Conservation (phyloP, 1,284 basidiomycete species). For the Chalciporus sp. region DNA sequence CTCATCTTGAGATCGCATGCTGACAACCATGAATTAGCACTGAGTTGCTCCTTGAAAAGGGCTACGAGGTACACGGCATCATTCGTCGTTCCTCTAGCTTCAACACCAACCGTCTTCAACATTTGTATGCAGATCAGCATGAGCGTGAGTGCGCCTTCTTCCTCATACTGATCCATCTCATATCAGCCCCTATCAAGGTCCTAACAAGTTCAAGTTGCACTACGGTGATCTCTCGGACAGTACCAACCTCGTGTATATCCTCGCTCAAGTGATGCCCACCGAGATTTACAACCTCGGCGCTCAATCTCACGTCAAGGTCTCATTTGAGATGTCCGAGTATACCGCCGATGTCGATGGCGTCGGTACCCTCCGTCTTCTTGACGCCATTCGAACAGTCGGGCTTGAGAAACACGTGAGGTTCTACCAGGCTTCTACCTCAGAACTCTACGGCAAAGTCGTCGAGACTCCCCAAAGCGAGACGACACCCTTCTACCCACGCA, state of each 20-base stretch:
- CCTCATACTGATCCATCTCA: neutral
- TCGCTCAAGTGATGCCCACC: slow-evolving; percentile 87
- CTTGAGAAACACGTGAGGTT: slow-evolving; percentile 85
- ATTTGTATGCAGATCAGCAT: slow-evolving; percentile 86
- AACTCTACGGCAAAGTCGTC: slow-evolving; percentile 91
- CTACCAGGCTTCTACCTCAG: slow-evolving; percentile 93
- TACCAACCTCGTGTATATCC: slow-evolving; percentile 92
- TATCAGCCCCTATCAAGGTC: slow-evolving; percentile 45
- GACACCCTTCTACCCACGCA: slow-evolving; percentile 92
- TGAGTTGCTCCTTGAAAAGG: slow-evolving; percentile 82
- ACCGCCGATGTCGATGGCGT: slow-evolving; percentile 92
- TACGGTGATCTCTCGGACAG: slow-evolving; percentile 92
- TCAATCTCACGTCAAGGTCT: slow-evolving; percentile 96
- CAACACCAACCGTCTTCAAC: slow-evolving; percentile 89
- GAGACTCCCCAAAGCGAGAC: slow-evolving; percentile 90
- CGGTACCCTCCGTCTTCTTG: slow-evolving; percentile 88
- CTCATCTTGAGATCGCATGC: neutral
- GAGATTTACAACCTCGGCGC: slow-evolving; percentile 96
- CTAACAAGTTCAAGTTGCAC: slow-evolving; percentile 83
- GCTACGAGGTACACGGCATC: slow-evolving; percentile 91
- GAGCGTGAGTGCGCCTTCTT: slow-evolving; percentile 57
- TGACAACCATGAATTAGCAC: slow-evolving; percentile 50
- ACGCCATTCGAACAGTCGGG: slow-evolving; percentile 91
- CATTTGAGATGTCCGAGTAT: slow-evolving; percentile 97
- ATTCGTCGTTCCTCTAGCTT: slow-evolving; percentile 93